Percentiles rank a stretch among this genome's conserved stretches.
Evolutionary conservation across 2,329 filamentous ascomycete genomes (phyloP).

Genomic region (Penicillium sp.): DNA sequence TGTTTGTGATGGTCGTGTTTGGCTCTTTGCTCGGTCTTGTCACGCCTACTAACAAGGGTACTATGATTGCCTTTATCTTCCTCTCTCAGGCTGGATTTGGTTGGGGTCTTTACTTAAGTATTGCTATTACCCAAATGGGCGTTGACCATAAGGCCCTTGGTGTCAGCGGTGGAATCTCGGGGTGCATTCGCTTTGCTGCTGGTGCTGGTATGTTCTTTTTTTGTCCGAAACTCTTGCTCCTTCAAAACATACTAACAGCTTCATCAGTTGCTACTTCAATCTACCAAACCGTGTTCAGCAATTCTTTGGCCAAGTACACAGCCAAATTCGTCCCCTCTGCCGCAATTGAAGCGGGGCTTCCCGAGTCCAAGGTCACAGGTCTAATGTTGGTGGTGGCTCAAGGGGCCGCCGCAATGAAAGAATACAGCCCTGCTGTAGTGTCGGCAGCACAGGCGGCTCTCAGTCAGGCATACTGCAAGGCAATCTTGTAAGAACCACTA

Average conservation of each 20-base stretch:
- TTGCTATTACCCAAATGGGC: constrained; percentile 52
- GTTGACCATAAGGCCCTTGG: constrained; percentile 51
- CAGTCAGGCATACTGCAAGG: constrained; percentile 25
- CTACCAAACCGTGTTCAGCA: constrained; percentile 45
- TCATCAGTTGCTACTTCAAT: constrained; percentile 37
- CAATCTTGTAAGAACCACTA: constrained; percentile 22
- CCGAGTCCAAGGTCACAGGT: constrained; percentile 28
- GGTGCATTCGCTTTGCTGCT: constrained; percentile 46
- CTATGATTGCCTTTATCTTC: constrained; percentile 50
- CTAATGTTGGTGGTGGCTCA: constrained; percentile 29
- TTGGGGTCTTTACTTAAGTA: constrained; percentile 49
- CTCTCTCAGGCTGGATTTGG: constrained; percentile 47
- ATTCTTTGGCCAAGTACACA: constrained; percentile 33
- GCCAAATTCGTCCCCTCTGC: constrained; percentile 36
- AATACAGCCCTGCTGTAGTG: constrained; percentile 20
- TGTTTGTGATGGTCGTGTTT: constrained; percentile 50
- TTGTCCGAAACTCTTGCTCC: too few relatives aligned
- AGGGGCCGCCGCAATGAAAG: constrained; percentile 17
- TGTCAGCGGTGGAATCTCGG: constrained; percentile 44
- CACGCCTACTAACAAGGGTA: constrained; percentile 45
- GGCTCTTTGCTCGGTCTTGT: constrained; percentile 46
- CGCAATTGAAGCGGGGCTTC: constrained; percentile 36
- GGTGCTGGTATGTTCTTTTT: constrained; percentile 29
- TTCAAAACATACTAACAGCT: too few relatives aligned
- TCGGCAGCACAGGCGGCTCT: constrained; percentile 22